phyloP scores from a whole-genome alignment of 1,139 yeast species.

The Nakaseomyces uthaithaninus region DNA sequence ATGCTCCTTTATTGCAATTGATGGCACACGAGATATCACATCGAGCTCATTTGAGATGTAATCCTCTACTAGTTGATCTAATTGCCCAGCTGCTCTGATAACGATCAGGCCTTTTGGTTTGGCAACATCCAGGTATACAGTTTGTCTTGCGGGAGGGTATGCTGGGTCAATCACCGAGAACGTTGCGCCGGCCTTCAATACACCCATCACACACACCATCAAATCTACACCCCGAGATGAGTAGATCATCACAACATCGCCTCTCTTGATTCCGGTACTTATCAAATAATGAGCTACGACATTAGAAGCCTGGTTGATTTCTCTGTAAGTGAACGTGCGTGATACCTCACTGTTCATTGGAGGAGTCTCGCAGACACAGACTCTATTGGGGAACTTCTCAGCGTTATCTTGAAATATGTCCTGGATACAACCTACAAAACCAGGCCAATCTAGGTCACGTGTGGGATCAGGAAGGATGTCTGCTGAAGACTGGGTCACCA shows the following conservation, averaged over 20 bases:
- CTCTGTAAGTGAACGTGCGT: slow-evolving; percentile 71
- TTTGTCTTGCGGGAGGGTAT: slow-evolving; percentile 96
- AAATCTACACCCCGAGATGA: slow-evolving; percentile 96
- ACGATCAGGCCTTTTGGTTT: slow-evolving; percentile 87
- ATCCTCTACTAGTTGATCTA: slow-evolving; percentile 68
- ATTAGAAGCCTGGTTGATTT: slow-evolving; percentile 90
- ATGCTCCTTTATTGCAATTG: slow-evolving; percentile 64
- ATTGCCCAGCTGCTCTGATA: slow-evolving; percentile 77
- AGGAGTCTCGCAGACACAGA: slow-evolving; percentile 89
- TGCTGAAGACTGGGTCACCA: slow-evolving; percentile 58
- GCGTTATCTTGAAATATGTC: slow-evolving; percentile 89
- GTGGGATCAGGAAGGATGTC: slow-evolving; percentile 79
- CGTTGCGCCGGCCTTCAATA: slow-evolving; percentile 95
- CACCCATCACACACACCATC: slow-evolving; percentile 96
- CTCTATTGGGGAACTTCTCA: slow-evolving; percentile 67
- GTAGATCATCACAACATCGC: slow-evolving; percentile 95
- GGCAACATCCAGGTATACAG: slow-evolving; percentile 84
- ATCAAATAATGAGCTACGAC: slow-evolving; percentile 84
- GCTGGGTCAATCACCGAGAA: slow-evolving; percentile 98
- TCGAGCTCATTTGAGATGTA: slow-evolving; percentile 65
- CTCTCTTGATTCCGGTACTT: slow-evolving; percentile 70
- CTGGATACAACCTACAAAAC: slow-evolving; percentile 90
- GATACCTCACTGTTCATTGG: slow-evolving; percentile 47
- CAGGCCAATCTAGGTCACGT: slow-evolving; percentile 77
- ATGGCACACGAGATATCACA: slow-evolving; percentile 67